Evolutionary conservation across 176 grass and related monocot species (phyloP).

Genomic region (Aegilops sharonensis): DNA sequence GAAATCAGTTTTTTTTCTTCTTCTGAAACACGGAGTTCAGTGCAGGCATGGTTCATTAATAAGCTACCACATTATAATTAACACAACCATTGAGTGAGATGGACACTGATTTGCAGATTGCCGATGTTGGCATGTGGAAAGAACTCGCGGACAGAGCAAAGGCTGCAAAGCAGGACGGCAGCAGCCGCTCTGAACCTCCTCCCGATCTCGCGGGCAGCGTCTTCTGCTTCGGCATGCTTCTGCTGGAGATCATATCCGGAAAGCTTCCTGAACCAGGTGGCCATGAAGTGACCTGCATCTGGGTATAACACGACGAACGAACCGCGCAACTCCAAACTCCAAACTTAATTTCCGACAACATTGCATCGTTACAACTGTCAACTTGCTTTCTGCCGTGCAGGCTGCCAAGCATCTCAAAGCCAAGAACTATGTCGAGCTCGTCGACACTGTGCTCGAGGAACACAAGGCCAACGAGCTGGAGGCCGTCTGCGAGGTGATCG

Average conservation of each 20-base stretch:
- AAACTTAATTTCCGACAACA: slow-evolving; percentile 3
- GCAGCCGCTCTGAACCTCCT: slow-evolving; percentile 39
- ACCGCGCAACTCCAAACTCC: not conserved
- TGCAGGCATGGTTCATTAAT: not conserved
- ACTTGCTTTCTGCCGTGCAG: slow-evolving; percentile 27
- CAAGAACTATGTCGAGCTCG: slow-evolving; percentile 46
- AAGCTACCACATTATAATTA: not conserved
- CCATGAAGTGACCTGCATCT: slow-evolving; percentile 48
- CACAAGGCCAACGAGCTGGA: slow-evolving; percentile 52
- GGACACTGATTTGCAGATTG: slow-evolving; percentile 42
- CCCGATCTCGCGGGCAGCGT: slow-evolving; percentile 53
- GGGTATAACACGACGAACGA: slow-evolving; percentile 37
- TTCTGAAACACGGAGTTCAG: not conserved
- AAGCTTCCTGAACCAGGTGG: slow-evolving; percentile 57
- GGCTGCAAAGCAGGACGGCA: slow-evolving; percentile 42
- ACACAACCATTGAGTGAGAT: not conserved
- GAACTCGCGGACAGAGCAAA: slow-evolving; percentile 56
- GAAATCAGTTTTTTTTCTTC: not conserved
- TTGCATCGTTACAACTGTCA: not conserved
- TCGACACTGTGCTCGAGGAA: slow-evolving; percentile 55
- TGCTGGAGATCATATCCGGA: slow-evolving; percentile 81
- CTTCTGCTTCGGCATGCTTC: slow-evolving; percentile 63
- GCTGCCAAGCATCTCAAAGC: slow-evolving; percentile 59
- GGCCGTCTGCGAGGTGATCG: slow-evolving; percentile 68
- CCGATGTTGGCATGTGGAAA: slow-evolving; percentile 74